Evolutionary conservation across 148 eudicot genomes (phyloP).

Genomic region (Persicaria maculosa): DNA sequence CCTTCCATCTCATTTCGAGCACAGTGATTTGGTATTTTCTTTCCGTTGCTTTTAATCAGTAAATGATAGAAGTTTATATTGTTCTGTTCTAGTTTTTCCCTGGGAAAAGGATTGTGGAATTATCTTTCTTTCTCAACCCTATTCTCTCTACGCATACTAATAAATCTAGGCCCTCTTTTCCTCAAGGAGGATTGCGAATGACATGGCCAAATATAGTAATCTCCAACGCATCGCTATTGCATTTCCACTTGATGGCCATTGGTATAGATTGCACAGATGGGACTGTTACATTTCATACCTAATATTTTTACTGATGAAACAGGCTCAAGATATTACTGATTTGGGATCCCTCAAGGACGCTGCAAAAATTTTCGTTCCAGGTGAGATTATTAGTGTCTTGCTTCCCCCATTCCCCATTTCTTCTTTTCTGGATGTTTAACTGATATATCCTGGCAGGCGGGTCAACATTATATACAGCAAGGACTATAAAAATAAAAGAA

Average conservation of each 20-base stretch:
- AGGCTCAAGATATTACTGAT: conserved; percentile 84
- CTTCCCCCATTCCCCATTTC: neutral
- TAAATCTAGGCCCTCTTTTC: neutral
- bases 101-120: neutral
- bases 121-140: neutral
- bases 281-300: neutral
- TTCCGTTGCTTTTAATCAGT: neutral
- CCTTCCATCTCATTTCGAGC: neutral
- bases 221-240: neutral
- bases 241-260: neutral
- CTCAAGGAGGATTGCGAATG: neutral
- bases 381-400: conserved; percentile 25
- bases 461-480: conserved; percentile 52
- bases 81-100: neutral
- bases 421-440: neutral
- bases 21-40: neutral
- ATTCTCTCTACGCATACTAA: neutral
- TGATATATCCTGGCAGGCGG: conserved; percentile 44
- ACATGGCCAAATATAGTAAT: neutral
- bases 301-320: conserved; percentile 16
- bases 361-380: conserved; percentile 82
- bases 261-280: conserved; percentile 1
- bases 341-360: conserved; percentile 84
- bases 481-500: conserved; percentile 78
- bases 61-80: neutral